phyloP scores from a whole-genome alignment of 225 moss, liverwort and hornwort genomes.

The Marchantia polymorpha region DNA sequence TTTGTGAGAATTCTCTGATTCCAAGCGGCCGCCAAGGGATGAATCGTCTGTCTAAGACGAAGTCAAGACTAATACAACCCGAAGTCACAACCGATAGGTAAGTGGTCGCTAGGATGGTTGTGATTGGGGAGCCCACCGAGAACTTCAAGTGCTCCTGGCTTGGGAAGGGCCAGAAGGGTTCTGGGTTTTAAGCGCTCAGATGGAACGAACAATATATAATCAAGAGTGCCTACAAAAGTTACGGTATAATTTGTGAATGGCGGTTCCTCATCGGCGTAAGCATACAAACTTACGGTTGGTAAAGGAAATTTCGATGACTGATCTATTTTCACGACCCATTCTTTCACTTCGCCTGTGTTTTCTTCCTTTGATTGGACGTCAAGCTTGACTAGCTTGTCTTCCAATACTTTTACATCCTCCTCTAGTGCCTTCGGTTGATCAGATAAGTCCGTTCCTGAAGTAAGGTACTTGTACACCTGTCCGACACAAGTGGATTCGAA shows the following conservation, averaged over 20 bases:
- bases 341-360: background rate
- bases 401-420: slow-evolving; percentile 20
- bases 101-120: slow-evolving; percentile 82
- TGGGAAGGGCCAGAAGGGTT: slow-evolving; percentile 53
- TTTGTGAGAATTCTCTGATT: too few relatives aligned
- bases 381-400: slow-evolving; percentile 24
- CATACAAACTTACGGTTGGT: slow-evolving; percentile 65
- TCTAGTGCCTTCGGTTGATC: background rate
- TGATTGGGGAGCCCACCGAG: slow-evolving; percentile 71
- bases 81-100: slow-evolving; percentile 84
- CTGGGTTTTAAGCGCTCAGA: slow-evolving; percentile 49
- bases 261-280: slow-evolving; percentile 54
- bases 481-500: background rate
- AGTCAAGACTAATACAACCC: slow-evolving; percentile 28
- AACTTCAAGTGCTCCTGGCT: slow-evolving; percentile 51
- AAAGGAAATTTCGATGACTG: slow-evolving; percentile 44
- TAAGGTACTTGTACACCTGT: slow-evolving; percentile 72
- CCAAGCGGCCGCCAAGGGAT: too few relatives aligned
- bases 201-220: slow-evolving; percentile 81
- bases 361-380: background rate
- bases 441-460: slow-evolving; percentile 46
- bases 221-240: slow-evolving; percentile 83
- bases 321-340: background rate
- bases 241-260: slow-evolving; percentile 75
- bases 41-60: background rate